Conservation (phyloP, 192 early-diverging fungal species). For the Coemansia sp. region DNA sequence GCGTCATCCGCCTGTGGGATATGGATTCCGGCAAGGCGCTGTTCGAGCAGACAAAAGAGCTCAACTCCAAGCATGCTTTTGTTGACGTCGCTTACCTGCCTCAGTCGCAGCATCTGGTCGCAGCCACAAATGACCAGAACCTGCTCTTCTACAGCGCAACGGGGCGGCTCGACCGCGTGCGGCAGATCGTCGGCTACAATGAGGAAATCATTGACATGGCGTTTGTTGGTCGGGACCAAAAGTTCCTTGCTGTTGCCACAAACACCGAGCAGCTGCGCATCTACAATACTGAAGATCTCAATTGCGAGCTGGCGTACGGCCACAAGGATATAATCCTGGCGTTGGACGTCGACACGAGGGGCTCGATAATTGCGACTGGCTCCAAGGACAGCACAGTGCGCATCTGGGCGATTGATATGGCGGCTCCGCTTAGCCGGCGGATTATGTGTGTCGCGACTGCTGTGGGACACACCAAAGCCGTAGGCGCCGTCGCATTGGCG, state of each 20-base stretch:
- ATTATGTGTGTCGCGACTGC: slow-evolving; percentile 64
- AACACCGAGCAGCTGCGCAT: slow-evolving; percentile 90
- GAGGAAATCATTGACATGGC: slow-evolving; percentile 89
- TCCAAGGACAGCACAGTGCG: slow-evolving; percentile 84
- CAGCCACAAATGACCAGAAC: slow-evolving; percentile 88
- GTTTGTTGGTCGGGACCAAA: slow-evolving; percentile 67
- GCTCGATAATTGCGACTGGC: slow-evolving; percentile 73
- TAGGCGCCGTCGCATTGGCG: slow-evolving; percentile 82
- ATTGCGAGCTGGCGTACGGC: slow-evolving; percentile 84
- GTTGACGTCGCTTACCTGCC: slow-evolving; percentile 61
- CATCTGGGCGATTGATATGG: slow-evolving; percentile 71
- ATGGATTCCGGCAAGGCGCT: slow-evolving; percentile 64
- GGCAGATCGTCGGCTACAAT: slow-evolving; percentile 92
- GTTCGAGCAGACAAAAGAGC: slow-evolving; percentile 59
- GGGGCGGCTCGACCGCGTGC: slow-evolving; percentile 53
- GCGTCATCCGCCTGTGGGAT: slow-evolving; percentile 83
- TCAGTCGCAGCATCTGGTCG: slow-evolving; percentile 54
- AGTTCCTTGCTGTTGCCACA: slow-evolving; percentile 79
- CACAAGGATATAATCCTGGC: slow-evolving; percentile 87
- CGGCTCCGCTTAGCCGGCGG: slow-evolving; percentile 51
- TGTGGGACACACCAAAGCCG: slow-evolving; percentile 86
- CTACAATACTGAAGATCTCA: slow-evolving; percentile 69
- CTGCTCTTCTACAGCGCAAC: slow-evolving; percentile 68
- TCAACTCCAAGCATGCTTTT: slow-evolving; percentile 73
- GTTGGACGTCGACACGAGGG: slow-evolving; percentile 61